phyloP scores from a whole-genome alignment of 1,284 basidiomycete genomes.

The Ceratobasidium sp. region DNA sequence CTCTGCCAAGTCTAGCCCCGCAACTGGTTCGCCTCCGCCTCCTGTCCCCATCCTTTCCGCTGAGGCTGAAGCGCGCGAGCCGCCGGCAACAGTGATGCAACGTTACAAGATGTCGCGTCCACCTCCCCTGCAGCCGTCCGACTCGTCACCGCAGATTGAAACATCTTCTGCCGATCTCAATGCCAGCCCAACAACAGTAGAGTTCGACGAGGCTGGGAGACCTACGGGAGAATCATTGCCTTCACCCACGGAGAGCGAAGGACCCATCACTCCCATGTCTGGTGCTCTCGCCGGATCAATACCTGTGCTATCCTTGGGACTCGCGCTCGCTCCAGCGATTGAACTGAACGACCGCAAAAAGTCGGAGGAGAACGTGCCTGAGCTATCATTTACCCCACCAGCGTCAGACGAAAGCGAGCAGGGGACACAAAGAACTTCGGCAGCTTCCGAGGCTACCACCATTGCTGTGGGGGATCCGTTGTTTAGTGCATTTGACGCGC shows the following conservation, averaged over 20 bases:
- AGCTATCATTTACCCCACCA: constrained; percentile 14
- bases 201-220: constrained; percentile 6
- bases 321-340: constrained; percentile 4
- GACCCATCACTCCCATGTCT: constrained; percentile 10
- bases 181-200: constrained; percentile 11
- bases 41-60: neutral
- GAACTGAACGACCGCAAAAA: constrained; percentile 13
- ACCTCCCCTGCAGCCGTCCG: constrained; percentile 16
- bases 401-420: constrained; percentile 19
- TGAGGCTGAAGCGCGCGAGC: neutral
- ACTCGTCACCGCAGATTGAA: neutral
- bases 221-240: neutral
- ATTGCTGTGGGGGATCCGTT: constrained; percentile 6
- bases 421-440: neutral
- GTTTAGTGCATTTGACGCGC: neutral
- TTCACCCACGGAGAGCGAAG: constrained; percentile 26
- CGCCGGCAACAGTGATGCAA: constrained; percentile 3
- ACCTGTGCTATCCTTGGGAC: no score
- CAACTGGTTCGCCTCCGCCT: neutral
- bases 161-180: neutral
- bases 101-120: constrained; percentile 23
- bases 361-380: neutral
- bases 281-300: neutral
- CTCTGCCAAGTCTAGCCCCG: constrained; percentile 31
- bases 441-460: constrained; percentile 19